phyloP scores from a whole-genome alignment of 78 protist species.

The Protostelium mycophagum region DNA sequence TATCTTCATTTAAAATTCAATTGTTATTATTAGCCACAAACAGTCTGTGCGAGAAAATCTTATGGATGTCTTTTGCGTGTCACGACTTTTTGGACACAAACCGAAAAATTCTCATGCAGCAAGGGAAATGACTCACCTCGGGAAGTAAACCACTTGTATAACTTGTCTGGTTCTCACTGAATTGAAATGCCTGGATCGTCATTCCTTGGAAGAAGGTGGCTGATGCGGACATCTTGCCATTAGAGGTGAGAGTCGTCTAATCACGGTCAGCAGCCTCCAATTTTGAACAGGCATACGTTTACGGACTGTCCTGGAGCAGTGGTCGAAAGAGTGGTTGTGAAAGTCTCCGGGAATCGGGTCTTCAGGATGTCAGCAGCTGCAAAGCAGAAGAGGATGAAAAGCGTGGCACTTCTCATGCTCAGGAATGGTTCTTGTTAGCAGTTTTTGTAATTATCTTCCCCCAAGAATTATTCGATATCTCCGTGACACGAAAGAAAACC shows the following conservation, averaged over 20 bases:
- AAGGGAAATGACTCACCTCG: neutral
- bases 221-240: neutral
- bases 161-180: neutral
- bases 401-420: too few species aligned
- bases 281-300: neutral
- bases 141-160: neutral
- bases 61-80: too few species aligned
- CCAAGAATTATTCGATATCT: too few species aligned
- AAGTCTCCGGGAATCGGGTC: neutral
- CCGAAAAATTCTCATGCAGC: neutral
- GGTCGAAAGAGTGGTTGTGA: neutral
- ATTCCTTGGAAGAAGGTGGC: neutral
- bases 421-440: too few species aligned
- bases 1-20: too few species aligned
- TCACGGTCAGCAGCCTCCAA: neutral
- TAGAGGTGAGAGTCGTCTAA: neutral
- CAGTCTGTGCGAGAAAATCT: too few species aligned
- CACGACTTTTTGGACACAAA: neutral
- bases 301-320: neutral
- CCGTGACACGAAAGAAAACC: too few species aligned
- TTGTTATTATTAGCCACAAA: too few species aligned
- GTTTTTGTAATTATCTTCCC: too few species aligned
- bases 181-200: neutral
- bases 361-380: neutral
- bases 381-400: neutral